Evolutionary conservation across 2,329 filamentous ascomycete genomes (phyloP).

Genomic region (Talaromyces sp.): DNA sequence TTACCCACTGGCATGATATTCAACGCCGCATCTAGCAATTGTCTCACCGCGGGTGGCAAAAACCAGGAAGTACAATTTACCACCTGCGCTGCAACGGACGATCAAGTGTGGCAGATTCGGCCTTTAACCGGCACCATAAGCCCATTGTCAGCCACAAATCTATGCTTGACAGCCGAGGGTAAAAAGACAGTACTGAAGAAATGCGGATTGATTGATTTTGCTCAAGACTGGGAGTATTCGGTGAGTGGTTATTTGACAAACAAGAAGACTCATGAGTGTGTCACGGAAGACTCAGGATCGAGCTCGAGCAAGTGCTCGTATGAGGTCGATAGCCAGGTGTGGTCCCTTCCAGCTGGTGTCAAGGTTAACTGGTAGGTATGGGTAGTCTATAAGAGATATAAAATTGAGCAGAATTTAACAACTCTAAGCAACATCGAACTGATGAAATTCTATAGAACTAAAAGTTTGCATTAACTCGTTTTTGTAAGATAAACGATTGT

Average conservation of each 20-base stretch:
- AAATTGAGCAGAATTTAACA: not conserved
- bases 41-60: slow-evolving; percentile 31
- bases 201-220: slow-evolving; percentile 14
- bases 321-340: slow-evolving; percentile 36
- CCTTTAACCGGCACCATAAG: slow-evolving; percentile 28
- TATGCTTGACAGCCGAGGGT: slow-evolving; percentile 26
- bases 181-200: slow-evolving; percentile 5
- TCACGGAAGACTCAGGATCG: slow-evolving; percentile 34
- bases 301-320: slow-evolving; percentile 23
- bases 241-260: slow-evolving; percentile 41
- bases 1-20: slow-evolving; percentile 46
- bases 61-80: slow-evolving; percentile 26
- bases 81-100: slow-evolving; percentile 32
- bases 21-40: slow-evolving; percentile 42
- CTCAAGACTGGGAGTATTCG: slow-evolving; percentile 39
- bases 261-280: slow-evolving; percentile 25
- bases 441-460: too few species aligned
- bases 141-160: slow-evolving; percentile 28
- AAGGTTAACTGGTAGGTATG: slow-evolving; percentile 10
- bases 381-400: not conserved
- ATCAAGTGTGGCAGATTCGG: slow-evolving; percentile 39
- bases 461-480: not conserved
- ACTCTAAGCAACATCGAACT: too few species aligned
- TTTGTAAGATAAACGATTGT: not conserved
- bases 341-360: slow-evolving; percentile 41